Percentiles rank a stretch among this genome's conserved stretches.
These are phyloP conservation scores for Fraxinus baroniana DNA, from an alignment of 305 asterid genomes.

Conservation along the genomic window DNA sequence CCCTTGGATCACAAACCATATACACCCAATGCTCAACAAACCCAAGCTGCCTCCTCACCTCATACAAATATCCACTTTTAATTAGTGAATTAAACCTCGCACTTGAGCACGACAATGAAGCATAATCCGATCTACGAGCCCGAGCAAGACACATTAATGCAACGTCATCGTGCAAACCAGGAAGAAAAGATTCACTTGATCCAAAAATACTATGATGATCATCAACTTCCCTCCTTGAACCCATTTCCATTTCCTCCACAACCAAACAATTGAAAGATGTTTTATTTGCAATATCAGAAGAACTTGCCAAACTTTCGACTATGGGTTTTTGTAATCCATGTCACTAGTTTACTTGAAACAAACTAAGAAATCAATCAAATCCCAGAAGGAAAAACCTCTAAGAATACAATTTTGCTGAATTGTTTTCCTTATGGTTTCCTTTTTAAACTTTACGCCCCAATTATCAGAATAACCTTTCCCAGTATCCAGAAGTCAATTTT, in stretches of 20 bases:
- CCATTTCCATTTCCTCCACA: slow-evolving; percentile 35
- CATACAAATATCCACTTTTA: slow-evolving; percentile 63
- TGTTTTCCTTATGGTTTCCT: not conserved
- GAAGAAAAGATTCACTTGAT: slow-evolving; percentile 58
- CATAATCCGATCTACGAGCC: slow-evolving; percentile 62
- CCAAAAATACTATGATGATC: slow-evolving; percentile 38
- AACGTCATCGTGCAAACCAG: slow-evolving; percentile 68
- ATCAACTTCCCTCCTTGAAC: slow-evolving; percentile 41
- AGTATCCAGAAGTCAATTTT: not conserved
- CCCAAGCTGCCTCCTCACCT: slow-evolving; percentile 61
- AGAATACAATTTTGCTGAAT: not conserved
- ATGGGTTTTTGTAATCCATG: slow-evolving; percentile 38
- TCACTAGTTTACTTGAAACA: slow-evolving; percentile 18
- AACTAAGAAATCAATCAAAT: slow-evolving; percentile 29
- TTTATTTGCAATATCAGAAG: slow-evolving; percentile 25
- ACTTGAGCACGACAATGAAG: slow-evolving; percentile 59
- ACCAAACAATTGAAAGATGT: slow-evolving; percentile 21
- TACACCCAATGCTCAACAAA: slow-evolving; percentile 78
- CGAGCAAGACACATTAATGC: slow-evolving; percentile 67
- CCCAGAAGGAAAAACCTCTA: slow-evolving; percentile 18
- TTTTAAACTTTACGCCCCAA: slow-evolving; percentile 12
- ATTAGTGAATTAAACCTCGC: slow-evolving; percentile 49
- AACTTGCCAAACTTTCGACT: slow-evolving; percentile 30
- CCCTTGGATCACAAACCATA: slow-evolving; percentile 86
- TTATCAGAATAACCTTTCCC: slow-evolving; percentile 25